Percentiles rank a stretch among this genome's conserved stretches.
Conservation (phyloP, 75 land plant species). For the Selaginella moellendorffii region DNA sequence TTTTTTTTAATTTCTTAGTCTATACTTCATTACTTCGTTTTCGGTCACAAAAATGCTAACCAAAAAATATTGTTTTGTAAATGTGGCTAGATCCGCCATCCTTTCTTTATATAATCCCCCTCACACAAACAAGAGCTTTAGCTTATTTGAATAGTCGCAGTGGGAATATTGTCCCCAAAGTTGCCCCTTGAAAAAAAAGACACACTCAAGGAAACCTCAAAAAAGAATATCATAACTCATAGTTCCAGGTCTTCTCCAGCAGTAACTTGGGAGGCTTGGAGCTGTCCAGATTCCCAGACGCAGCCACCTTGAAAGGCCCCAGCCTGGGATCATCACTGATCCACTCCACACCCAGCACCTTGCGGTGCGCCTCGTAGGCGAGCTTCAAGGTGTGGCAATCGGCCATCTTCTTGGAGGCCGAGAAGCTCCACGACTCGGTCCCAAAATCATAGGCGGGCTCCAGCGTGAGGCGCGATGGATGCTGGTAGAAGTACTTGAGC, state of each 20-base stretch:
- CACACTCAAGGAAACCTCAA: no score
- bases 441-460: conserved; percentile 79
- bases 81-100: no score
- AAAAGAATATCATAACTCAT: conserved; percentile 38
- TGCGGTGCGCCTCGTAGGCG: conserved; percentile 44
- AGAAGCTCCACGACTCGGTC: conserved; percentile 71
- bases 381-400: conserved; percentile 43
- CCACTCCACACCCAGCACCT: conserved; percentile 70
- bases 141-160: no score
- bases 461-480: conserved; percentile 33
- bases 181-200: no score
- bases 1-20: no score
- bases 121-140: no score
- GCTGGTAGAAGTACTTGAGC: conserved; percentile 59
- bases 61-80: no score
- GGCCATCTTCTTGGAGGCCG: conserved; percentile 41
- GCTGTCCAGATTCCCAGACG: conserved; percentile 31
- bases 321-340: conserved; percentile 38
- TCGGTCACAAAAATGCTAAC: no score
- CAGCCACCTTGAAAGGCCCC: conserved; percentile 73
- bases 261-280: conserved; percentile 29
- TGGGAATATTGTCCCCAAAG: no score
- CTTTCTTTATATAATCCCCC: no score
- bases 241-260: conserved; percentile 54
- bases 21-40: no score